Evolutionary conservation across 495 filamentous ascomycete genomes (phyloP).

Genomic region (Pyronema domesticum): DNA sequence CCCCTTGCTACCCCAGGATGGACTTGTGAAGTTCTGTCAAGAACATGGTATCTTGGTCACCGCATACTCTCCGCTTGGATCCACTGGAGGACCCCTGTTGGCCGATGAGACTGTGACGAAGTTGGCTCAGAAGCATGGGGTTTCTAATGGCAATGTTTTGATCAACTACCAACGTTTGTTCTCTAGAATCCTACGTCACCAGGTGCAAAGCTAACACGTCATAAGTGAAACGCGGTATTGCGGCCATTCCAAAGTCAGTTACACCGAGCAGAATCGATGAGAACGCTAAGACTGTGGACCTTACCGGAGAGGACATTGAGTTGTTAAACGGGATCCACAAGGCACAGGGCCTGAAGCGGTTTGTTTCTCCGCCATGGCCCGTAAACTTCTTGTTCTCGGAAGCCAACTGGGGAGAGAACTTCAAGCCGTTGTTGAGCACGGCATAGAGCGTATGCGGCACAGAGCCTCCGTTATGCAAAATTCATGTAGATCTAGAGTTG

Average conservation of each 20-base stretch:
- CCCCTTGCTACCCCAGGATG: constrained; percentile 34
- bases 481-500: too few species aligned
- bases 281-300: constrained; percentile 22
- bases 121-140: constrained; percentile 19
- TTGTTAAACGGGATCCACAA: constrained; percentile 13
- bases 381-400: constrained; percentile 18
- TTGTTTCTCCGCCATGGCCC: constrained; percentile 13
- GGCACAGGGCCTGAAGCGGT: constrained; percentile 17
- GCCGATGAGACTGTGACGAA: constrained; percentile 22
- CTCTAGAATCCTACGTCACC: not conserved
- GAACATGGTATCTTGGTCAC: constrained; percentile 31
- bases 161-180: constrained; percentile 15
- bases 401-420: too few species aligned
- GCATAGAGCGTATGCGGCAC: too few species aligned
- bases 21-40: constrained; percentile 21
- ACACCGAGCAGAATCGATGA: constrained; percentile 22
- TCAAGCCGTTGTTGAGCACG: too few species aligned
- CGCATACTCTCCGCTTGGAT: constrained; percentile 40
- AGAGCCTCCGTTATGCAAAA: too few species aligned
- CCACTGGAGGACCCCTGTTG: constrained; percentile 15
- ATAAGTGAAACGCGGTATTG: constrained; percentile 23
- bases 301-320: constrained; percentile 25
- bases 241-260: constrained; percentile 27
- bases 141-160: constrained; percentile 15
- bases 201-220: constrained; percentile 1